Base-by-base conservation (phyloP, 768 basidiomycete genomes). In the Lentinula sp. region DNA sequence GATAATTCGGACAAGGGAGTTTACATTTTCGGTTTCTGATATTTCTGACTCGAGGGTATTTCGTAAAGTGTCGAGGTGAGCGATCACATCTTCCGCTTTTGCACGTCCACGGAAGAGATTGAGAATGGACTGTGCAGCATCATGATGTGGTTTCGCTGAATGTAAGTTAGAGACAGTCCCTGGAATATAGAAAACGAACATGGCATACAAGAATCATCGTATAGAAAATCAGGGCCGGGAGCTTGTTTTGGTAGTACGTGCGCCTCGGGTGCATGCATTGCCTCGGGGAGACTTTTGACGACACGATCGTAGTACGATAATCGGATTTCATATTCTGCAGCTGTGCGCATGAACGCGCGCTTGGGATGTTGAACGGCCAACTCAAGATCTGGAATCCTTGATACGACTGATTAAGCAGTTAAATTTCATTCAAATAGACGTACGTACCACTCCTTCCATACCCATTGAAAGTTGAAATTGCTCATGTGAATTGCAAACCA, bases 401-500 rank as follows among this genome's bases (percentile, higher is more conserved):
- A 64, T 18, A 37, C 55, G 51, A 28, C 20, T 42, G 63, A 13
- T 36, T 8, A 6, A 46, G 20, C 9, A 59, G 4, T 13, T 10
- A 32, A 59, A 1, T 18, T 13, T 1, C 42, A 49, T 28, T 4
- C 39, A 28, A 33, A 42, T 12, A 6, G 20, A 8, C 12, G 16
- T 15, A 74, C 86, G 49, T 56, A 95, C 96, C 97, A 99, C 81
- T 98, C 97, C 68, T 93, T 95, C 97, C 97, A 99, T 13, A 97
- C 93, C 97, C 97, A 98, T 67, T 89, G 87, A 75, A 98, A 99
- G 28, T 88, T 89, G 71, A 98, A 99, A 74, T 99, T 99, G 65
- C 93, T 95, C 87, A 99, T 89, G 68, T 99, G 97, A 2, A 91
- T 81, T 2, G 93, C 83, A 66, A 98, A 97, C 97, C 97, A 99